Evolutionary conservation across 2,329 filamentous ascomycete species (phyloP).

Genomic region (Lojkania enalia): DNA sequence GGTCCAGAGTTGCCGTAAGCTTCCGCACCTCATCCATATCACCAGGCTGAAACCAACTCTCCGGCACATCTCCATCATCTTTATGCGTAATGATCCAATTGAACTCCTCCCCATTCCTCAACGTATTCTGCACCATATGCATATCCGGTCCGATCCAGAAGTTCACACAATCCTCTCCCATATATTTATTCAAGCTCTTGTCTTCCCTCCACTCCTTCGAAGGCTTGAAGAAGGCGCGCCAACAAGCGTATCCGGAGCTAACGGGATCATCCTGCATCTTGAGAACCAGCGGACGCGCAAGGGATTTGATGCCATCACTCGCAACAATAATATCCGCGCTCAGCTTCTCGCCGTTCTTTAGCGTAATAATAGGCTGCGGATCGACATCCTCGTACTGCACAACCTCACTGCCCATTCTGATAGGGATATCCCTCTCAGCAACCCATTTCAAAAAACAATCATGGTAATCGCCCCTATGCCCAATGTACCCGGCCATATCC

Average conservation of each 20-base stretch:
- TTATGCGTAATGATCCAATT: conserved; percentile 31
- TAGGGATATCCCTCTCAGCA: conserved; percentile 12
- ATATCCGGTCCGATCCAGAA: conserved; percentile 31
- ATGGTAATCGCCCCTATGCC: conserved; percentile 26
- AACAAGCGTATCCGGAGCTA: conserved; percentile 56
- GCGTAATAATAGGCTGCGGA: conserved; percentile 16
- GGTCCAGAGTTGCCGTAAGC: conserved; percentile 45
- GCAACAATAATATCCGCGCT: conserved; percentile 54
- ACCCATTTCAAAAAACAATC: conserved; percentile 27
- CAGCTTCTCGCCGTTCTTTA: conserved; percentile 27
- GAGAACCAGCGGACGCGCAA: conserved; percentile 53
- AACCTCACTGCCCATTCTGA: conserved; percentile 25
- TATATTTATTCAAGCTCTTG: conserved; percentile 19
- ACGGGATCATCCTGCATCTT: conserved; percentile 54
- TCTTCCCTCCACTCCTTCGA: conserved; percentile 20
- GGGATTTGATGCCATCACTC: conserved; percentile 55
- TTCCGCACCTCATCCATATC: conserved; percentile 25
- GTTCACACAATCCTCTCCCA: conserved; percentile 25
- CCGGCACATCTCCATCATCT: conserved; percentile 28
- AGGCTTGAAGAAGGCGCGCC: conserved; percentile 46
- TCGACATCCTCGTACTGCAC: conserved; percentile 20
- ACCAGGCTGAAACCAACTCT: conserved; percentile 26
- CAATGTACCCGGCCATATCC: conserved; percentile 51
- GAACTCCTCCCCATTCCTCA: conserved; percentile 31
- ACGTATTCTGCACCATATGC: conserved; percentile 32